Evolutionary conservation across 2,329 filamentous ascomycete species (phyloP).

Genomic region (Trichophyton rubrum): DNA sequence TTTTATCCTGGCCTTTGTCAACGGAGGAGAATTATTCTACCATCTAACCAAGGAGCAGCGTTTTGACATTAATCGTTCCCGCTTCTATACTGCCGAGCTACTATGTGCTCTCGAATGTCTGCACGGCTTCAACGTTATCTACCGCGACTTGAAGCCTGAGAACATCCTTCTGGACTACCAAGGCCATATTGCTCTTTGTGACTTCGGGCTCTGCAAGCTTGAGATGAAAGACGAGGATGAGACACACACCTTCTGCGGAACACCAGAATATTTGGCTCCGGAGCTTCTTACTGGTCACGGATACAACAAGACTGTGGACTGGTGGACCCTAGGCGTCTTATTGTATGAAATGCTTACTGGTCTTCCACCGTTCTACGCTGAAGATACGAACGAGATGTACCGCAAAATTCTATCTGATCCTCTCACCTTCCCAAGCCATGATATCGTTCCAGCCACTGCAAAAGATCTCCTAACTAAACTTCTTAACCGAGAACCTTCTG

Average conservation of each 20-base stretch:
- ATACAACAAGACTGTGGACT: constrained; percentile 96
- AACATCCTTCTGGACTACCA: constrained; percentile 97
- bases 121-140: constrained; percentile 98
- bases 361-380: constrained; percentile 93
- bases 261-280: constrained; percentile 90
- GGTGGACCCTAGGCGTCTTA: constrained; percentile 96
- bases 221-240: constrained; percentile 99
- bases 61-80: constrained; percentile 91
- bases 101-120: constrained; percentile 91
- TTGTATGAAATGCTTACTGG: constrained; percentile 99
- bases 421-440: constrained; percentile 82
- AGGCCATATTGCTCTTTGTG: constrained; percentile 92
- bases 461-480: constrained; percentile 84
- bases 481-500: constrained; percentile 80
- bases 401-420: constrained; percentile 96
- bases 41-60: constrained; percentile 93
- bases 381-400: constrained; percentile 99
- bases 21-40: constrained; percentile 94
- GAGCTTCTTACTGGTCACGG: constrained; percentile 86
- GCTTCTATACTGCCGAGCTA: constrained; percentile 95
- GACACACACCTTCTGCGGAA: constrained; percentile 97
- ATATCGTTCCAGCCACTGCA: constrained; percentile 83
- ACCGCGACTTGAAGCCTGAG: constrained; percentile 91
- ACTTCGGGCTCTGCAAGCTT: constrained; percentile 95
- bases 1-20: constrained; percentile 91